These are phyloP conservation scores for Abrus precatorius DNA, from an alignment of 306 rosid species.

Conservation along the genomic window DNA sequence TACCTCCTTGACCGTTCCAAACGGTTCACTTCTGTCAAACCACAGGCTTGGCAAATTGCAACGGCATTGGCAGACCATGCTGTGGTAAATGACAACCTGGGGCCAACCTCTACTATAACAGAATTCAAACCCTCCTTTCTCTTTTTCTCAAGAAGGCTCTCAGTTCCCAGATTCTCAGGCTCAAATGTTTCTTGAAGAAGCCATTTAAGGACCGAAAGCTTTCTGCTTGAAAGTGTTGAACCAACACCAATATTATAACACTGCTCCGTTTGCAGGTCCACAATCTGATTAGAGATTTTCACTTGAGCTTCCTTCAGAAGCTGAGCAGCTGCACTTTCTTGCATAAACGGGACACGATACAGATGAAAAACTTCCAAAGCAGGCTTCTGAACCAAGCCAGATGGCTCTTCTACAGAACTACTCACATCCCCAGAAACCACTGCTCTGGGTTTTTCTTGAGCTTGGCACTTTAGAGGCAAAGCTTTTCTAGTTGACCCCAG, in stretches of 20 bases:
- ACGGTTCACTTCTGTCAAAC: slow-evolving; percentile 82
- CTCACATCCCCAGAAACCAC: slow-evolving; percentile 60
- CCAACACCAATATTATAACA: slow-evolving; percentile 77
- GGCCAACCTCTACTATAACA: slow-evolving; percentile 86
- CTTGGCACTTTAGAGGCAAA: slow-evolving; percentile 59
- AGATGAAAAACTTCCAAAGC: slow-evolving; percentile 67
- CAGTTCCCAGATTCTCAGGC: slow-evolving; percentile 79
- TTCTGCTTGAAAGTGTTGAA: slow-evolving; percentile 59
- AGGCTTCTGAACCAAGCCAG: slow-evolving; percentile 63
- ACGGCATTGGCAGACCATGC: slow-evolving; percentile 97
- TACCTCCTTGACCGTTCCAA: slow-evolving; percentile 93
- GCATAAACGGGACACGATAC: slow-evolving; percentile 74
- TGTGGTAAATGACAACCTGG: slow-evolving; percentile 88
- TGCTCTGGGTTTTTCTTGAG: slow-evolving; percentile 63
- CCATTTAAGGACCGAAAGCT: slow-evolving; percentile 75
- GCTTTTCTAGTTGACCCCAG: slow-evolving; percentile 49
- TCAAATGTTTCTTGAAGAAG: slow-evolving; percentile 91
- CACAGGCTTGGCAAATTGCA: slow-evolving; percentile 87
- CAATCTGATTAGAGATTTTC: slow-evolving; percentile 75
- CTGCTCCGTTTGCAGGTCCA: slow-evolving; percentile 78
- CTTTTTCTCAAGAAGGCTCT: slow-evolving; percentile 86
- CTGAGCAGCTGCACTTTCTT: slow-evolving; percentile 74
- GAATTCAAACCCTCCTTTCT: slow-evolving; percentile 65
- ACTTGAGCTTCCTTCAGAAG: slow-evolving; percentile 74
- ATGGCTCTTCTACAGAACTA: slow-evolving; percentile 57